phyloP scores from a whole-genome alignment of 495 filamentous ascomycete species.

The Talaromyces adpressus region DNA sequence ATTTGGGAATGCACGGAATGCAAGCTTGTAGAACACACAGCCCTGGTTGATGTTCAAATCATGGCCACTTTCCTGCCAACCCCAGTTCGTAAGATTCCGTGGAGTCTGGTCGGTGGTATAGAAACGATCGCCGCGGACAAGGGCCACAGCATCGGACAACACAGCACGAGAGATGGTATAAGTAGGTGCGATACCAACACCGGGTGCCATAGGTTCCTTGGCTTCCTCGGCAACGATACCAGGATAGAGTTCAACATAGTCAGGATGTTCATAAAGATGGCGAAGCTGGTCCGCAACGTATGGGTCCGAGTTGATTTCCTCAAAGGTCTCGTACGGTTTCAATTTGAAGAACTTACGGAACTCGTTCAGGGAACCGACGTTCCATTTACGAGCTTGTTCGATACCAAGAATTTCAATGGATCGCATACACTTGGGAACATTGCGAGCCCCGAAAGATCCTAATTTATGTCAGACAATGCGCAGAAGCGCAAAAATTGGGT shows the following conservation, averaged over 20 bases:
- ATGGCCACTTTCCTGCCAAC: slow-evolving; percentile 65
- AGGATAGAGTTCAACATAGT: slow-evolving; percentile 58
- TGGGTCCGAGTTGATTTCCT: slow-evolving; percentile 56
- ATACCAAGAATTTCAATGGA: slow-evolving; percentile 56
- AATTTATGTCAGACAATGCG: background rate
- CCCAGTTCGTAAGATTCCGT: slow-evolving; percentile 72
- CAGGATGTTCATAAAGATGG: slow-evolving; percentile 53
- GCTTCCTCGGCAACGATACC: slow-evolving; percentile 50
- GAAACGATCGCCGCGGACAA: slow-evolving; percentile 47
- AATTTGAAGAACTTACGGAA: slow-evolving; percentile 56
- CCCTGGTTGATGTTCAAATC: slow-evolving; percentile 71
- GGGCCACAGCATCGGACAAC: slow-evolving; percentile 46
- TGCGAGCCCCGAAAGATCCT: slow-evolving; percentile 52
- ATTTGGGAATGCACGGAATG: slow-evolving; percentile 70
- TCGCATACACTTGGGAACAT: slow-evolving; percentile 51
- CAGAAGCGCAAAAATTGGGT: background rate
- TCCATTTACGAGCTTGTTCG: slow-evolving; percentile 53
- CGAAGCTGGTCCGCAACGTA: slow-evolving; percentile 44
- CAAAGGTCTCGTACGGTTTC: slow-evolving; percentile 51
- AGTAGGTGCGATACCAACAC: slow-evolving; percentile 49
- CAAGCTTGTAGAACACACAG: slow-evolving; percentile 80
- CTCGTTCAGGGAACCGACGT: slow-evolving; percentile 54
- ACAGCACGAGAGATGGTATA: slow-evolving; percentile 52
- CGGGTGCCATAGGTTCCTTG: slow-evolving; percentile 46
- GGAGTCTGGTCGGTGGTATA: slow-evolving; percentile 64